Evolutionary conservation across 257 asterid species (phyloP), one percentile per base, ranked within the genome.

Genomic region (Salvia rosmarinus): DNA sequence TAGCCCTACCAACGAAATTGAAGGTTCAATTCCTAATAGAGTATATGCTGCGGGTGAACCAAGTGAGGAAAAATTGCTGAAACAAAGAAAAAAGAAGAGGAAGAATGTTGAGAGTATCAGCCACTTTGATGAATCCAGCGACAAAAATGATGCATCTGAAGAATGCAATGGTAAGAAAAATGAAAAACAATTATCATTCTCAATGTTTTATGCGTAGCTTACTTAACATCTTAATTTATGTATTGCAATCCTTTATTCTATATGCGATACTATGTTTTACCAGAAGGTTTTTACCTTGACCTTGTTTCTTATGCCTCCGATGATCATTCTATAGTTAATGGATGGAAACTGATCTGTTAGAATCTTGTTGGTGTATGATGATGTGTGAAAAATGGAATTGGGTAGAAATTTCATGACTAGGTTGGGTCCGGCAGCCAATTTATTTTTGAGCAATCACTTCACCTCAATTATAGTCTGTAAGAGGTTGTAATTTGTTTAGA

Each of bases 11-110:
- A 14, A 57, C 12, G 84, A 75, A 57, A 57, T 51, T 58, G 85
- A 72, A 74, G 73, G 61, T 72, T 66, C 74, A 39, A 50, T 51
- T 69, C 60, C 63, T 72, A 77, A 20, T 57, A 21, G 67, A 25
- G 75, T 70, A 47, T 58, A 14, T 51, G 67, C 32, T 68, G 80
- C 47, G 34, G 74, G 37, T 54, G 79, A 71, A 70, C 79, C 68
- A 5, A 51, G 64, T 10, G 39, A 66, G 47, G 71, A 59, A 49
- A 61, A 77, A 46, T 70, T 62, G 79, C 74, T 59, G 77, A 82
- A 77, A 60, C 67, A 50, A 49, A 83, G 64, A 57, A 82, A 76
- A 72, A 88, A 78, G 83, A 83, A 72, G 62, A 82, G 77, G 57
- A 85, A 73, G 50, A 72, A 75, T 55, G 75, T 37, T 21, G 81